Evolutionary conservation across 1,284 basidiomycete genomes (phyloP).

Genomic region (Tremellales sp.): DNA sequence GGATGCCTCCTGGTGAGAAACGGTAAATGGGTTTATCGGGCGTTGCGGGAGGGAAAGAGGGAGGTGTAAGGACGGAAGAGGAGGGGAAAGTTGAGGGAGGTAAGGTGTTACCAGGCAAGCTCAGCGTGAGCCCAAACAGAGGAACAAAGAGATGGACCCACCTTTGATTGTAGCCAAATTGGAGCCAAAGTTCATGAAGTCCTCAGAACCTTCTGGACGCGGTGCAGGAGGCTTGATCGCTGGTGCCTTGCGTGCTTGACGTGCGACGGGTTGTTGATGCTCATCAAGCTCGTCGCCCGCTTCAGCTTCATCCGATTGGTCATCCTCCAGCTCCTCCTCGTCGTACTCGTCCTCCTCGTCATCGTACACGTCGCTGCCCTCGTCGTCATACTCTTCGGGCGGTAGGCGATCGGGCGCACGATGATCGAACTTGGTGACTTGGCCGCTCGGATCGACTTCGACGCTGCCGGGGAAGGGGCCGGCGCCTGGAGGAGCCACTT

Average conservation of each 20-base stretch:
- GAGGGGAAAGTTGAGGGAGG: conserved; percentile 9
- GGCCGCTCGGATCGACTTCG: conserved; percentile 86
- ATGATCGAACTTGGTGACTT: conserved; percentile 64
- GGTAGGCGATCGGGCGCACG: conserved; percentile 51
- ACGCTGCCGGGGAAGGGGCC: conserved; percentile 98
- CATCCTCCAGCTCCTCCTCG: conserved; percentile 58
- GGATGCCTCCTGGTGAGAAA: conserved; percentile 71
- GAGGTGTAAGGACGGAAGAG: conserved; percentile 7
- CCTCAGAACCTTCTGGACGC: conserved; percentile 51
- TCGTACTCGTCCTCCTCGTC: conserved; percentile 48
- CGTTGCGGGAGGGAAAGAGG: conserved; percentile 11
- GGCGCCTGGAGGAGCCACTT: conserved; percentile 87
- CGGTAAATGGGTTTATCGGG: conserved; percentile 10
- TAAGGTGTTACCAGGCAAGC: conserved; percentile 20
- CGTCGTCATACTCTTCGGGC: conserved; percentile 37
- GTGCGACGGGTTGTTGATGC: conserved; percentile 40
- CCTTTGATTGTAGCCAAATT: conserved; percentile 81
- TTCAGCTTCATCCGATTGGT: conserved; percentile 64
- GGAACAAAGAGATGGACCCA: conserved; percentile 47
- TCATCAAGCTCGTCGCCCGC: conserved; percentile 63
- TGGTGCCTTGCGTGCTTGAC: conserved; percentile 46
- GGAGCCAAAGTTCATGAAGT: conserved; percentile 72
- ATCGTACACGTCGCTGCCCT: conserved; percentile 37
- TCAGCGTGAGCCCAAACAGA: conserved; percentile 34
- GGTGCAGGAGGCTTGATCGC: conserved; percentile 22